Percentiles rank a stretch among this genome's conserved stretches.
Conservation (phyloP, 2,329 filamentous ascomycete genomes). For the Ophiobolus disseminans region DNA sequence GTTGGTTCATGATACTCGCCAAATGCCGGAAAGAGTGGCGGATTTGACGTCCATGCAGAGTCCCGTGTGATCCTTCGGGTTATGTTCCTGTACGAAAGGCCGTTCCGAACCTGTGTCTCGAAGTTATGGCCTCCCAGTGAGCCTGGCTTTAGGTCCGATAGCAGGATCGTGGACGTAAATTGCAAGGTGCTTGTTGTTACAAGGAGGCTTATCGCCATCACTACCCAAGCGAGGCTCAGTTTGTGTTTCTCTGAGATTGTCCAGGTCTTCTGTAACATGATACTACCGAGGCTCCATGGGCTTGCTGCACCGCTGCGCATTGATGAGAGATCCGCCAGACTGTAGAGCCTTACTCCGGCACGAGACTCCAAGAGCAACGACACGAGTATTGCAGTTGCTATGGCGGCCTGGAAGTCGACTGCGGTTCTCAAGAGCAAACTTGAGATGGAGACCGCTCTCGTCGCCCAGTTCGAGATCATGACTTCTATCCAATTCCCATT, state of each 20-base stretch:
- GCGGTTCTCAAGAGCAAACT: neutral
- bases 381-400: neutral
- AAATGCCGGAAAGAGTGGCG: constrained; percentile 11
- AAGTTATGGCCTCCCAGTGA: neutral
- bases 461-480: neutral
- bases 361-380: neutral
- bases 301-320: neutral
- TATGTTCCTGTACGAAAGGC: neutral
- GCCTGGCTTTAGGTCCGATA: neutral
- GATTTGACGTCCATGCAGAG: constrained; percentile 13
- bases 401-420: neutral
- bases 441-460: neutral
- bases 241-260: neutral
- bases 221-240: neutral
- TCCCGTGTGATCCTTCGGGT: constrained; percentile 6
- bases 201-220: neutral
- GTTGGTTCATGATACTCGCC: constrained; percentile 7
- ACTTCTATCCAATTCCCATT: neutral
- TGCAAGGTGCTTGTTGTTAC: neutral
- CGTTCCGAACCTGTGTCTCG: neutral
- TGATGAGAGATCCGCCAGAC: neutral
- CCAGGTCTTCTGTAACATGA: neutral
- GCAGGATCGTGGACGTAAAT: neutral
- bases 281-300: neutral
- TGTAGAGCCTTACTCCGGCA: neutral